Base-by-base conservation (phyloP, 768 basidiomycete species). In the Gyrodon lividus region DNA sequence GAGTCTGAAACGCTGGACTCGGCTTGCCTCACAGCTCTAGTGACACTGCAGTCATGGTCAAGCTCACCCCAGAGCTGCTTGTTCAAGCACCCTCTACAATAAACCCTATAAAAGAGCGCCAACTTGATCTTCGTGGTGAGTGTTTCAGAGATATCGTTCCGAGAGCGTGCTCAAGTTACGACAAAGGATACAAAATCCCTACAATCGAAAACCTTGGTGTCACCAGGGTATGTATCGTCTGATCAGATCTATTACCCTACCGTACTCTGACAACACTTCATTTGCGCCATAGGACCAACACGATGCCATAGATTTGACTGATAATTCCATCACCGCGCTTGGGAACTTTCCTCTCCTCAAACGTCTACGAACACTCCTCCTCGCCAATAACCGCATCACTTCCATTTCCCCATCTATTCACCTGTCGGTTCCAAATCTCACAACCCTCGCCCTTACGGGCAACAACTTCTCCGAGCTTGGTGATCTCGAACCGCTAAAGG, bases 161-260 rank as follows among this genome's bases (percentile, higher is more conserved):
- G 19, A 33, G 26, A 23, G 13, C 51, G 24, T 23, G 39, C 55
- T 70, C 44, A 69, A 48, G 48, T 37, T 30, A 31, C 45, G 46
- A 59, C 62, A 59, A 70, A 94, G 92, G 92, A 51, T 88, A 89
- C 74, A 93, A 92, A 81, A 94, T 95, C 59, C 92, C 93, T 48
- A 83, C 89, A 50, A 96, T 96, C 67, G 93, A 96, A 86, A 96
- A 96, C 79, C 79, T 96, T 59, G 93, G 92, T 77, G 89, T 94
- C 57, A 92, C 92, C 69, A 86, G 78, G 78, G 90, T 85, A 69
- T 59, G 82, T 70, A 35, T 57, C 56, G 50, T 60, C 56, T 42
- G 52, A 52, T 63, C 62, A 47, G 19, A 37, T 31, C 44, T 37
- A 52, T 55, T 53, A 34, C 35, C 45, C 12, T 43, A 28, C 46